Evolutionary conservation across 2,329 filamentous ascomycete genomes (phyloP), one percentile per base, ranked within the genome.

Genomic region (Cytospora mali): DNA sequence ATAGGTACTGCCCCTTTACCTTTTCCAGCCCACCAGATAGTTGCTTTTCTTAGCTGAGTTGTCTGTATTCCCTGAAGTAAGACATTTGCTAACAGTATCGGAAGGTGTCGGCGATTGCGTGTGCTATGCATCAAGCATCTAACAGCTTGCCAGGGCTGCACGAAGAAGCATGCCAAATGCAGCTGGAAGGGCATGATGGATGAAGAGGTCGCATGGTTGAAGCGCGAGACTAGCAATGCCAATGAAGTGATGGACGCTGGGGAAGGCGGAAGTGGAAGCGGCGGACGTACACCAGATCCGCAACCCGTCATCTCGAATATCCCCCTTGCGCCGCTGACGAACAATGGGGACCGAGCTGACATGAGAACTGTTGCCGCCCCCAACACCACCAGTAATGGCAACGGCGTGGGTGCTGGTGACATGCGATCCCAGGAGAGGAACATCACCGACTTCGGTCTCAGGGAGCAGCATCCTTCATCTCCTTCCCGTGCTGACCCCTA

Each of bases 141-240:
- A 46, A 96, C 92, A 0, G 91, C 92, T 10, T 96, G 93, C 71
- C 86, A 89, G 74, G 92, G 91, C 25, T 96, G 92, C 74, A 96
- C 92, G 0, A 93, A 91, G 73, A 96, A 96, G 73, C 92, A 96
- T 72, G 91, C 91, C 23, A 93, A 93, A 70, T 96, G 92, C 73
- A 88, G 87, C 16, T 96, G 92, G 92, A 90, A 88, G 68, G 87
- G 90, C 51, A 85, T 95, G n/a, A 87, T 86, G 18, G 86, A 91
- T 33, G 88, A 89, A 3, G 93, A 96, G 64, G 70, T 79, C 29
- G 70, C 70, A 3, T 70, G 72, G 67, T 68, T 77, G 4, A 76
- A 73, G 58, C 69, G 71, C 42, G 74, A 75, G 60, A 52, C 31
- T 29, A 61, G 60, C 31, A 29, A 74, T 18, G 69, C 69, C 31